Conservation (phyloP, 495 filamentous ascomycete genomes). For the Neurospora africana region DNA sequence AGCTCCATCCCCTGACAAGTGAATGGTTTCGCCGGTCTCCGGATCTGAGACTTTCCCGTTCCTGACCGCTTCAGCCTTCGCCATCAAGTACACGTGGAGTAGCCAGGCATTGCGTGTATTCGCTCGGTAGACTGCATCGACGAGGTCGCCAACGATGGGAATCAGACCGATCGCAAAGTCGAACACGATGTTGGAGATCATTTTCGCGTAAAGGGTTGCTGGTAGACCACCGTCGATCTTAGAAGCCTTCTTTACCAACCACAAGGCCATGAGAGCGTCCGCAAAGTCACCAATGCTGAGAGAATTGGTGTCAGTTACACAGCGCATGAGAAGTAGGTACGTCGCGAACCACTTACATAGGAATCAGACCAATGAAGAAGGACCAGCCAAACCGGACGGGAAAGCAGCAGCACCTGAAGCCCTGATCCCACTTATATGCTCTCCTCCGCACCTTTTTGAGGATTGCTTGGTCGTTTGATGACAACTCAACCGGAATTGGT, state of each 20-base stretch:
- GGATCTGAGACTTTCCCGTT: conserved; percentile 23
- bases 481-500: conserved; percentile 59
- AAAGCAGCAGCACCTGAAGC: conserved; percentile 57
- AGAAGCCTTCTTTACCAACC: conserved; percentile 56
- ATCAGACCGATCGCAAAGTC: conserved; percentile 77
- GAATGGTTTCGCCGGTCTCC: conserved; percentile 6
- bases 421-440: conserved; percentile 73
- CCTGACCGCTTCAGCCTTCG: conserved; percentile 41
- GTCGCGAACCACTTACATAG: conserved; percentile 45
- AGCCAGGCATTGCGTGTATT: conserved; percentile 71
- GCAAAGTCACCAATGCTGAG: conserved; percentile 61
- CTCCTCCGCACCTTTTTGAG: conserved; percentile 69
- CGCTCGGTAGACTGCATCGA: conserved; percentile 49
- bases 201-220: conserved; percentile 40
- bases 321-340: not conserved
- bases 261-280: conserved; percentile 58
- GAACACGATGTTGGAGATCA: conserved; percentile 66
- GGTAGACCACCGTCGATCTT: conserved; percentile 65
- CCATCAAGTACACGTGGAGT: conserved; percentile 59
- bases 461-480: conserved; percentile 65
- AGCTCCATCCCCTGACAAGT: not conserved
- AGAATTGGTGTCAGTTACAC: not conserved
- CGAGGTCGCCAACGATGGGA: conserved; percentile 76
- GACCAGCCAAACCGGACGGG: conserved; percentile 76
- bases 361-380: conserved; percentile 69